Conservation (phyloP, 257 asterid species). For the Euphrasia confusa region DNA sequence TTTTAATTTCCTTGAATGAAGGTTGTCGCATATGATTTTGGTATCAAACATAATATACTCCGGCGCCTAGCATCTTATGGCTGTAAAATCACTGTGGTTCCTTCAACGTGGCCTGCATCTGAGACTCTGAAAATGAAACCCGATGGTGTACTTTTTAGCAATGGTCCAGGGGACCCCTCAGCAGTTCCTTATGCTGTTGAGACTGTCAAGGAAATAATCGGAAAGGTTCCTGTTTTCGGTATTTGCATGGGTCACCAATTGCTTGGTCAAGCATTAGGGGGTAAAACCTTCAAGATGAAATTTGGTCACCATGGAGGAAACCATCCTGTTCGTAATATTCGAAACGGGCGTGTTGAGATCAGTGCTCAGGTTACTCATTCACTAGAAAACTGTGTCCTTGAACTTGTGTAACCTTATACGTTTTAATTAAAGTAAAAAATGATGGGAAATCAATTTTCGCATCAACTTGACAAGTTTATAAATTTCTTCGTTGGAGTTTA, state of each 20-base stretch:
- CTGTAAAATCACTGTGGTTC: conserved; percentile 89
- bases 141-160: conserved; percentile 91
- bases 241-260: conserved; percentile 99
- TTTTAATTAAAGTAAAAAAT: background rate
- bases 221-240: conserved; percentile 84
- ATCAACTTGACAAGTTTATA: background rate
- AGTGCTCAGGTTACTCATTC: conserved; percentile 77
- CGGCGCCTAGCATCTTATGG: conserved; percentile 88
- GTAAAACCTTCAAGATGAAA: conserved; percentile 94
- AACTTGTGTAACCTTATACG: background rate
- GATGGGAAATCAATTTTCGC: background rate
- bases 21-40: conserved; percentile 98
- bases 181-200: conserved; percentile 97
- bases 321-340: conserved; percentile 86
- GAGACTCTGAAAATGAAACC: conserved; percentile 85
- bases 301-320: conserved; percentile 98
- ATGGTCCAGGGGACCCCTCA: conserved; percentile 98
- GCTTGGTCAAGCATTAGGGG: conserved; percentile 97
- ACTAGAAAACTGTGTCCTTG: background rate
- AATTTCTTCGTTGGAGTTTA: background rate
- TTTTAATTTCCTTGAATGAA: conserved; percentile 26
- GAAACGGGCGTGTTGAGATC: conserved; percentile 75
- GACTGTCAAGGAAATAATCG: conserved; percentile 70
- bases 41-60: conserved; percentile 90
- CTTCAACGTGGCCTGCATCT: conserved; percentile 88